Percentiles rank a stretch among this genome's conserved stretches.
phyloP scores from a whole-genome alignment of 2,329 filamentous ascomycete genomes.

The Sclerotiophoma versabilis region DNA sequence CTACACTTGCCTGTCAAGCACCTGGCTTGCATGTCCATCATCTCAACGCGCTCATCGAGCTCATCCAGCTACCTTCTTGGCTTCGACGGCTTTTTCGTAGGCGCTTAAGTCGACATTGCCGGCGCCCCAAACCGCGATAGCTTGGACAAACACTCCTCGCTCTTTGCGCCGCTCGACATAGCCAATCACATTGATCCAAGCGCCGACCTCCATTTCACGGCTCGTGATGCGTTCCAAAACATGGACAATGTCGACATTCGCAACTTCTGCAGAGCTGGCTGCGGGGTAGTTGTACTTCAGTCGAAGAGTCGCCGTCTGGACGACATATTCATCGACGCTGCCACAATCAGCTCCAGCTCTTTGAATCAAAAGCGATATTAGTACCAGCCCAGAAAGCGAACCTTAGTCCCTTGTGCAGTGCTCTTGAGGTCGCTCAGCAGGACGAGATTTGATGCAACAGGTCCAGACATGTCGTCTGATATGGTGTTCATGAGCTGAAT shows the following conservation, averaged over 20 bases:
- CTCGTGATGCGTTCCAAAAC: slow-evolving; percentile 70
- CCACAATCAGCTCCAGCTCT: slow-evolving; percentile 18
- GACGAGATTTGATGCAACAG: slow-evolving; percentile 64
- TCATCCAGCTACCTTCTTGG: slow-evolving; percentile 18
- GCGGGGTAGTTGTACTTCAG: slow-evolving; percentile 72
- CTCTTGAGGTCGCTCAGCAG: slow-evolving; percentile 55
- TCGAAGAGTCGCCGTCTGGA: slow-evolving; percentile 65
- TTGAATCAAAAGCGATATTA: slow-evolving; percentile 37
- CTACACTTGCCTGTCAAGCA: no score
- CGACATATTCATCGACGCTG: slow-evolving; percentile 67
- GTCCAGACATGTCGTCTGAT: slow-evolving; percentile 49
- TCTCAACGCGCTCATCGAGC: no score
- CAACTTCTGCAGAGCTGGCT: slow-evolving; percentile 51
- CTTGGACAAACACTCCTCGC: slow-evolving; percentile 66
- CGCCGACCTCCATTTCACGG: slow-evolving; percentile 72
- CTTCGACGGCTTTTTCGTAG: slow-evolving; percentile 67
- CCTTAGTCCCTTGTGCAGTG: slow-evolving; percentile 71
- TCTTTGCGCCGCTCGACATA: slow-evolving; percentile 62
- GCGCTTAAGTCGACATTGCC: slow-evolving; percentile 73
- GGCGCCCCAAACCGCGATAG: slow-evolving; percentile 78
- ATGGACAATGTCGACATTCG: slow-evolving; percentile 73
- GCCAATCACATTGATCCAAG: slow-evolving; percentile 89
- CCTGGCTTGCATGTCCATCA: no score
- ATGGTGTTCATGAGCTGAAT: slow-evolving; percentile 3
- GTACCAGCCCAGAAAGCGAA: slow-evolving; percentile 92